Evolutionary conservation across 352 stramenopile genomes (phyloP), one percentile per base, ranked within the genome.

Genomic region (Peronosclerospora sorghi): DNA sequence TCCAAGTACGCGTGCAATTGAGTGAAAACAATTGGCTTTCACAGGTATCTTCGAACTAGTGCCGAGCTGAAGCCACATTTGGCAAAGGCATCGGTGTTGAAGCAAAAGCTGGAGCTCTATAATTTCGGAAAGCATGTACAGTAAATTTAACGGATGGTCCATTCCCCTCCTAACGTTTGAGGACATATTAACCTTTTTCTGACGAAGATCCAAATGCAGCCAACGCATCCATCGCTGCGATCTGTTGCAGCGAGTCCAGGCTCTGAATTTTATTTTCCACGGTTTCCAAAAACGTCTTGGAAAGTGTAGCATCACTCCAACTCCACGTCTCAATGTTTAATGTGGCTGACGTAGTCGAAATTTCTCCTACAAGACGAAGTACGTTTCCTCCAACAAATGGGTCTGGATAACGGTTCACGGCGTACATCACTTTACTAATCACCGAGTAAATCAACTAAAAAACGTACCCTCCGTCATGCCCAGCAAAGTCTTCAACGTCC

Each of bases 141-240:
- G 32, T 0, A 4, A n/a, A 15, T 14, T 21, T 41, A 23, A 18
- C n/a, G 10, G 9, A 17, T 12, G 28, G 18, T 2, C 7, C 5
- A 26, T 26, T 26, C 21, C 3, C 21, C 21, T 26, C 21, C 4
- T 3, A 26, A 26, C 21, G 6, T 7, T 26, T 26, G 21, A 26
- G 21, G 21, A 26, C 3, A 26, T 26, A 26, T 26, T 26, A 26
- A 92, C 79, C 80, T 72, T 86, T 84, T 19, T 85, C 71, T 1
- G 80, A 88, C 2, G 80, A 81, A 5, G 68, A 84, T 8, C 64
- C 75, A 41, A 90, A 93, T 1, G 73, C 76, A 45, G 75, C 75
- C 23, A 90, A 57, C 6, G 75, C 78, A 34, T 93, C 81, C 76
- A 89, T 89, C 8, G 73, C 81, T 21, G 81, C 81, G 41, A 92